Evolutionary conservation across 495 filamentous ascomycete genomes (phyloP).

Genomic region (Penicillium parvum): DNA sequence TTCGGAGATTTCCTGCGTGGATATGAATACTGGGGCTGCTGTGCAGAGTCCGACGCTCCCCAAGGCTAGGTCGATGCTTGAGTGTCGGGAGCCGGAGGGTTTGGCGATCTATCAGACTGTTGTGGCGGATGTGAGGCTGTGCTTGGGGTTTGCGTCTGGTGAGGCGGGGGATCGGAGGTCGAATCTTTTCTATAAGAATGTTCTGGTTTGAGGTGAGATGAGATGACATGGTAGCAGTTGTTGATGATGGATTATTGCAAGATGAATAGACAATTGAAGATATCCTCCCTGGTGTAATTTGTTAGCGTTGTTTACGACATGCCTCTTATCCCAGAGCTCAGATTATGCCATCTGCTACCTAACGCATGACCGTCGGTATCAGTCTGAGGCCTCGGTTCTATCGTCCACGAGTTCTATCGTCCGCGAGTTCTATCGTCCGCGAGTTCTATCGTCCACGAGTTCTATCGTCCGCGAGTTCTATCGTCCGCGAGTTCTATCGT

Average conservation of each 20-base stretch:
- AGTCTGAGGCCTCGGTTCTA: too few relatives aligned
- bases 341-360: too few relatives aligned
- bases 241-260: not conserved
- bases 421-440: too few relatives aligned
- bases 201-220: not conserved
- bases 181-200: conserved; percentile 22
- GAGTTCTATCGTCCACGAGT: too few relatives aligned
- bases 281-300: too few relatives aligned
- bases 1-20: conserved; percentile 42
- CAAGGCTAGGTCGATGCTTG: conserved; percentile 13
- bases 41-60: conserved; percentile 13
- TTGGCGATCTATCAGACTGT: conserved; percentile 20
- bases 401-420: too few relatives aligned
- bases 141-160: conserved; percentile 22
- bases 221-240: too few relatives aligned
- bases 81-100: conserved; percentile 20
- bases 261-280: not conserved
- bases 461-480: too few relatives aligned
- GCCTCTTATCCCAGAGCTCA: too few relatives aligned
- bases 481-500: too few relatives aligned
- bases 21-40: conserved; percentile 27
- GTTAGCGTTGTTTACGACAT: too few relatives aligned
- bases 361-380: too few relatives aligned
- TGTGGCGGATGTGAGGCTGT: conserved; percentile 13
- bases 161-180: conserved; percentile 13